Conservation (phyloP, 305 asterid species). For the Withania somnifera region DNA sequence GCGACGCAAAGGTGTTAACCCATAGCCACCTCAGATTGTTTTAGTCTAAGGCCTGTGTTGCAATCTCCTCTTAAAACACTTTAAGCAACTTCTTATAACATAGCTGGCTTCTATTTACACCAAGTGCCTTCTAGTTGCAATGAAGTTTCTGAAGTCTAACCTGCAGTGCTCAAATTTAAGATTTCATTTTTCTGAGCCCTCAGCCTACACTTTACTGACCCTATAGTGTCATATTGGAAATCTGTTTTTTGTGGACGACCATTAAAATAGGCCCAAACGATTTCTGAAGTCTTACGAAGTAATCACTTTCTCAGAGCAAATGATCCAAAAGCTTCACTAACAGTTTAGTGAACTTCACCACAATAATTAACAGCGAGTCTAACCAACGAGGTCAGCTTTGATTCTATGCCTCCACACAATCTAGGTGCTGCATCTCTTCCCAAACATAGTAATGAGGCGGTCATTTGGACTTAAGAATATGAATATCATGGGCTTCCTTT, state of each 20-base stretch:
- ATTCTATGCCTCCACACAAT: neutral
- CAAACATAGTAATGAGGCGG: neutral
- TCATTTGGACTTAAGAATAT: neutral
- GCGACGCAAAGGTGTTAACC: neutral
- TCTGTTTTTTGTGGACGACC: neutral
- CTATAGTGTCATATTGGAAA: neutral
- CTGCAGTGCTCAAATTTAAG: neutral
- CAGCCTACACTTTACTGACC: neutral
- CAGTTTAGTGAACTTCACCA: neutral
- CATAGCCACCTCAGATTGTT: neutral
- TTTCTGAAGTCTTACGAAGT: neutral
- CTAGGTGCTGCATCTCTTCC: neutral
- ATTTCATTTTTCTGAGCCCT: neutral
- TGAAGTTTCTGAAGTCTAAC: neutral
- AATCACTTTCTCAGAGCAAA: neutral
- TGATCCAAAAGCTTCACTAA: neutral
- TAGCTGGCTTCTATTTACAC: neutral
- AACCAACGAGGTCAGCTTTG: neutral
- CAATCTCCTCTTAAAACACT: neutral
- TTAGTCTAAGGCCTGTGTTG: neutral
- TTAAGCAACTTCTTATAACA: neutral
- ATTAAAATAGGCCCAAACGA: neutral
- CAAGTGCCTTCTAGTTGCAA: neutral
- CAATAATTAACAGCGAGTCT: neutral
- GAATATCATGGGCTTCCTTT: neutral